Evolutionary conservation across 2,329 filamentous ascomycete genomes (phyloP).

Genomic region (Penicillium sp.): DNA sequence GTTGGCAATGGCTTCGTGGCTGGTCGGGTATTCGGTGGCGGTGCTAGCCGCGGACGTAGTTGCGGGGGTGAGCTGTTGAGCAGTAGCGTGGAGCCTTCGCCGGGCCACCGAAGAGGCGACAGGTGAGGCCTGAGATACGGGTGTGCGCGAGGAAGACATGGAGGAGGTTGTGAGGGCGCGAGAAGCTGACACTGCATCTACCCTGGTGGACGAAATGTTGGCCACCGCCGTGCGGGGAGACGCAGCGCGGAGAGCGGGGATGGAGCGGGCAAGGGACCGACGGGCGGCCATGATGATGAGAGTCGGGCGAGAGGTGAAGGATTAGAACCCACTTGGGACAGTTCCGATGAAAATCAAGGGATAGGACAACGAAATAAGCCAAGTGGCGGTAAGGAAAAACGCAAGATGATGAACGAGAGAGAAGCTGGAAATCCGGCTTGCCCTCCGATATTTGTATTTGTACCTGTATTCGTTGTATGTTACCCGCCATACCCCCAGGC

Average conservation of each 20-base stretch:
- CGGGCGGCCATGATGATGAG: conserved; percentile 42
- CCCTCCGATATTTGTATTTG: conserved; percentile 3
- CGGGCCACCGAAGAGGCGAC: conserved; percentile 30
- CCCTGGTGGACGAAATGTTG: conserved; percentile 29
- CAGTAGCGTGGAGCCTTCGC: conserved; percentile 58
- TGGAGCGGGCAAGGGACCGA: conserved; percentile 41
- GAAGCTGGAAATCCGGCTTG: not conserved
- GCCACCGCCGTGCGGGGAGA: conserved; percentile 42
- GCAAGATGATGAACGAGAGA: conserved; percentile 2
- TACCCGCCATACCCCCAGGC: conserved; percentile 2
- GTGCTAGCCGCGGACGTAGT: conserved; percentile 56
- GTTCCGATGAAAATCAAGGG: not conserved
- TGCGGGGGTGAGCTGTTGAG: conserved; percentile 55
- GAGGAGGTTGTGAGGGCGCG: conserved; percentile 32
- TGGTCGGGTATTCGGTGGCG: conserved; percentile 60
- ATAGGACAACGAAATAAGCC: conserved; percentile 2
- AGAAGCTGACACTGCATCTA: conserved; percentile 27
- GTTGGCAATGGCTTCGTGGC: conserved; percentile 59
- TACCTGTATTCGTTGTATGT: conserved; percentile 2
- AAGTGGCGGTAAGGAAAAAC: conserved; percentile 11
- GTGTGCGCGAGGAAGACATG: conserved; percentile 28
- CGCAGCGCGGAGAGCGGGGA: conserved; percentile 45
- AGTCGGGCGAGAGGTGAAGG: not conserved
- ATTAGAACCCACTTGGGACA: not conserved
- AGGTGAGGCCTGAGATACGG: conserved; percentile 26